Conservation (phyloP, 2,329 filamentous ascomycete species). For the Phoma herbarum region DNA sequence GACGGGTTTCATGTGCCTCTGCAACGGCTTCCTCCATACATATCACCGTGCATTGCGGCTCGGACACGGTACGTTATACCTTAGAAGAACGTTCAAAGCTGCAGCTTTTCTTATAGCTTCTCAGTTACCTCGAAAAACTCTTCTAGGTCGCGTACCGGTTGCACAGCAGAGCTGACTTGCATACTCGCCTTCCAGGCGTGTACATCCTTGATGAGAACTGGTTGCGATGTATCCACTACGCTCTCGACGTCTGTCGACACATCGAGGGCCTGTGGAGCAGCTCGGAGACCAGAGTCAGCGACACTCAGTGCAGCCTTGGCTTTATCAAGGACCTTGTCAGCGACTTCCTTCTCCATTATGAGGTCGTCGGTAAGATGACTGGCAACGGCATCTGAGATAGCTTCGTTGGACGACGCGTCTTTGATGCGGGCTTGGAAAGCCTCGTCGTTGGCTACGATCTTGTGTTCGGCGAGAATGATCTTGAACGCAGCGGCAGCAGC, state of each 20-base stretch:
- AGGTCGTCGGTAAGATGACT: constrained; percentile 55
- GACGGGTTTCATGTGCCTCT: too few relatives aligned
- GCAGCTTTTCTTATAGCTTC: constrained; percentile 23
- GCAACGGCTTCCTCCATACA: too few relatives aligned
- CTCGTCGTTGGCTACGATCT: constrained; percentile 54
- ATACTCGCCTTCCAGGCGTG: constrained; percentile 81
- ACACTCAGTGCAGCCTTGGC: constrained; percentile 58
- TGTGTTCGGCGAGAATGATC: constrained; percentile 58
- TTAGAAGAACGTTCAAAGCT: not conserved
- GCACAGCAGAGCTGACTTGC: constrained; percentile 74
- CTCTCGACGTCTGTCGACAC: constrained; percentile 31
- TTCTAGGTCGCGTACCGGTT: constrained; percentile 75
- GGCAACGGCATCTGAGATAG: constrained; percentile 62
- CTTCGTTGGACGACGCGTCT: constrained; percentile 55
- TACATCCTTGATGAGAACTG: constrained; percentile 77
- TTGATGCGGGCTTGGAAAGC: constrained; percentile 56
- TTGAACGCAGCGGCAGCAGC: constrained; percentile 48
- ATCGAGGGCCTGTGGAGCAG: constrained; percentile 54
- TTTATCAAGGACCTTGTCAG: constrained; percentile 59
- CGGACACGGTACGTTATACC: too few relatives aligned
- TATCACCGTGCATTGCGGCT: too few relatives aligned
- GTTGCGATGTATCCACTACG: constrained; percentile 41
- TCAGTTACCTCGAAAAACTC: constrained; percentile 77
- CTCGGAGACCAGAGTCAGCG: constrained; percentile 39
- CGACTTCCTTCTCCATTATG: constrained; percentile 60